phyloP scores from a whole-genome alignment of 2,329 filamentous ascomycete genomes.

The Penicillium fuscoglaucum region DNA sequence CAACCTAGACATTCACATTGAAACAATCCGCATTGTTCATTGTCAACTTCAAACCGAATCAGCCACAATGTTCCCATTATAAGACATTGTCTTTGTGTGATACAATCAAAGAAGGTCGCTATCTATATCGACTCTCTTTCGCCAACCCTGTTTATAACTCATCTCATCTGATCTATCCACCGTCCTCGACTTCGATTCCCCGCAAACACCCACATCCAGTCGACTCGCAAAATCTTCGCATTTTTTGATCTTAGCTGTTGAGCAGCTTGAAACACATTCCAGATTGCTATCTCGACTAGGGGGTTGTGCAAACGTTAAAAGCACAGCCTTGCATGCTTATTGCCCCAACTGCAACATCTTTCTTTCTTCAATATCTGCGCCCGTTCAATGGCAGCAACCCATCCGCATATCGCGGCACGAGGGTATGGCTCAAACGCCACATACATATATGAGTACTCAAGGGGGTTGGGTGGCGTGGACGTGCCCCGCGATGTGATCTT shows the following conservation, averaged over 20 bases:
- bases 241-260: neutral
- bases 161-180: neutral
- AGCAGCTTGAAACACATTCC: neutral
- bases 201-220: conserved; percentile 4
- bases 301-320: neutral
- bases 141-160: neutral
- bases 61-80: conserved; percentile 5
- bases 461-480: conserved; percentile 42
- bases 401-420: conserved; percentile 27
- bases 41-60: neutral
- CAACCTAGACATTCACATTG: conserved; percentile 1
- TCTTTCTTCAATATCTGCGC: conserved; percentile 11
- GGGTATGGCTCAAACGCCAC: conserved; percentile 38
- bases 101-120: conserved; percentile 3
- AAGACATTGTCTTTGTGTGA: conserved; percentile 8
- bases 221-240: neutral
- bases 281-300: neutral
- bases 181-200: conserved; percentile 1
- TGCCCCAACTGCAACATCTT: conserved; percentile 2
- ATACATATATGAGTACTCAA: conserved; percentile 44
- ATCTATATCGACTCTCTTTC: conserved; percentile 2
- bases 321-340: neutral
- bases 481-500: conserved; percentile 42
- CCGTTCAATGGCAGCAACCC: conserved; percentile 32
- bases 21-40: conserved; percentile 2